Conservation (phyloP, 1,139 yeast genomes). For the Diutina catenulata region DNA sequence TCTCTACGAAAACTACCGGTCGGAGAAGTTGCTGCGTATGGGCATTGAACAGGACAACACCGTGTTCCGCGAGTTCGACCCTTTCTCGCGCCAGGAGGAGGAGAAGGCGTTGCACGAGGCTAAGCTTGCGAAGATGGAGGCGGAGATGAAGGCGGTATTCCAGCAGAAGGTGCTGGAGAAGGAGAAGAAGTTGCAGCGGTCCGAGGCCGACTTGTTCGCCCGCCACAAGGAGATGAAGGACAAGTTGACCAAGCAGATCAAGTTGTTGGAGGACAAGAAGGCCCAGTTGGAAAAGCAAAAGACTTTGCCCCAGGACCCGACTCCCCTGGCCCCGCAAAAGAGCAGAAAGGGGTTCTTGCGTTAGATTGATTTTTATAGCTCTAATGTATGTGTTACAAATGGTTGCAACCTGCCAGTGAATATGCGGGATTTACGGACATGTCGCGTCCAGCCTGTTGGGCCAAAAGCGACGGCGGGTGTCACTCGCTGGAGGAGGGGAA, state of each 20-base stretch:
- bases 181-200: conserved; percentile 93
- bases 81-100: conserved; percentile 85
- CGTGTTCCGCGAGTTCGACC: conserved; percentile 92
- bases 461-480: too few species aligned
- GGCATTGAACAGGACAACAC: conserved; percentile 89
- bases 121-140: conserved; percentile 85
- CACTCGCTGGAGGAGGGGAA: too few species aligned
- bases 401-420: too few species aligned
- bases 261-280: conserved; percentile 85
- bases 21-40: conserved; percentile 65
- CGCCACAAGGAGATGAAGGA: conserved; percentile 98
- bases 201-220: conserved; percentile 92
- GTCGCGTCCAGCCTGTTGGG: too few species aligned
- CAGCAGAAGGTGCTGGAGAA: conserved; percentile 94
- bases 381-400: too few species aligned
- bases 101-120: conserved; percentile 91
- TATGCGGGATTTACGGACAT: too few species aligned
- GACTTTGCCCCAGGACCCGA: conserved; percentile 41
- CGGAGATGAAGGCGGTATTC: conserved; percentile 94
- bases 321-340: conserved; percentile 33
- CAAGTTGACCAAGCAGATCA: conserved; percentile 76
- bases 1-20: conserved; percentile 83
- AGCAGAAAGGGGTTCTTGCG: conserved; percentile 49
- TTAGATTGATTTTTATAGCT: too few species aligned
- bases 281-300: conserved; percentile 63